Base-by-base conservation (phyloP, 2,329 filamentous ascomycete species). In the Botrytis paeoniae region DNA sequence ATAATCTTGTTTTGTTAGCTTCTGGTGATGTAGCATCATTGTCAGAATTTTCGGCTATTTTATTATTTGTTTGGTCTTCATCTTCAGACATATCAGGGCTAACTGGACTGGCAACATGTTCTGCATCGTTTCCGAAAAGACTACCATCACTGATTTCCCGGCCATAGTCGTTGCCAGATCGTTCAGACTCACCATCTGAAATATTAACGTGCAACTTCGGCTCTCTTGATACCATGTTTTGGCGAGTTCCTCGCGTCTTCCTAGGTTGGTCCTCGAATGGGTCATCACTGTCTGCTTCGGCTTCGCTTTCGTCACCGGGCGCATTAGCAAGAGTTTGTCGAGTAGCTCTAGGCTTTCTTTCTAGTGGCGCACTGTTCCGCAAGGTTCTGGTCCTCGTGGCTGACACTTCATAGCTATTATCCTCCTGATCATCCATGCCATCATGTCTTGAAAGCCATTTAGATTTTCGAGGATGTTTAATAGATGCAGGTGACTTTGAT, bases 371-470 rank as follows among this genome's bases (percentile, higher is more conserved):
- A 39, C n/a, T 69, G 10, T 39, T 51, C 20, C 57, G 65, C 14
- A 16, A 37, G 45, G 57, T 25, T 70, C 71, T 70, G 59, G 37
- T 35, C 60, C 57, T 73, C 12, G 37, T 62, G 18, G 14, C 41
- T 43, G 32, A 64, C 39, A 41, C 32, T 29, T 64, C 63, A 43
- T 51, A 72, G 10, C 25, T 18, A 32, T 68, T 35, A 12, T 68
- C 74, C 20, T 71, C 73, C 9, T 70, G 72, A 25, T 60, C 45
- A 70, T 78, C 73, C 51, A 74, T 62, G 6, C 75, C 77, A 68
- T 78, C 75, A 45, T 78, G 79, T 20, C 77, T 75, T 48, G 77
- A 74, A 69, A 79, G 76, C 78, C 78, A 80, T 59, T 73, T 75
- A 20, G 78, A 79, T 51, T 76, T 78, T 39, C 77, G 76, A 35